A percentile compares a stretch with the other conserved stretches of the same genome.
Evolutionary conservation across 345 rosid species (phyloP).

Genomic region (Nephelium lappaceum): DNA sequence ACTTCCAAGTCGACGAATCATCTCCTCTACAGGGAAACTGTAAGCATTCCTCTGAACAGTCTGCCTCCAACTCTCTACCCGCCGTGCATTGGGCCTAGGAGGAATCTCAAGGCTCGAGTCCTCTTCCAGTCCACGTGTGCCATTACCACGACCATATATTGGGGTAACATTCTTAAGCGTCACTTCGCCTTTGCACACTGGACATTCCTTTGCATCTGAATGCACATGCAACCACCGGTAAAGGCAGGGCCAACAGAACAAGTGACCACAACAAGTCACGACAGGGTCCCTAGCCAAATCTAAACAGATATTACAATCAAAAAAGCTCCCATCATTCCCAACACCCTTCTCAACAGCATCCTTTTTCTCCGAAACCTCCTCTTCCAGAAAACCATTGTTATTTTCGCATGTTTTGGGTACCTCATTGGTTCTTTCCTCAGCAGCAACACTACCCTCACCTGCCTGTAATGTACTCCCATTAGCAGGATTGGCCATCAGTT

Average conservation of each 20-base stretch:
- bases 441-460: conserved; percentile 84
- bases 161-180: conserved; percentile 76
- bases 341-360: conserved; percentile 56
- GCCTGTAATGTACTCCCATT: conserved; percentile 59
- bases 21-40: conserved; percentile 75
- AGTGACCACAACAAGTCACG: conserved; percentile 91
- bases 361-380: conserved; percentile 52
- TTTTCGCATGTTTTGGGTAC: conserved; percentile 70
- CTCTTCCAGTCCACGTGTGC: conserved; percentile 55
- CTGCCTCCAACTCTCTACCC: conserved; percentile 92
- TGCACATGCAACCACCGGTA: conserved; percentile 71
- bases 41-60: conserved; percentile 62
- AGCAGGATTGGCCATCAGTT: conserved; percentile 51
- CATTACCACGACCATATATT: conserved; percentile 79
- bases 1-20: conserved; percentile 77
- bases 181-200: conserved; percentile 97
- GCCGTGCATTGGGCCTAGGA: conserved; percentile 69
- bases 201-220: conserved; percentile 91
- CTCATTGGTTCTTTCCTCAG: conserved; percentile 69
- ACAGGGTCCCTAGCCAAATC: conserved; percentile 87
- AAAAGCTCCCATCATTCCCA: conserved; percentile 70
- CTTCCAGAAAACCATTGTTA: conserved; percentile 58
- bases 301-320: conserved; percentile 83
- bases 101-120: conserved; percentile 71
- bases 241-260: conserved; percentile 95